phyloP scores from a whole-genome alignment of 306 rosid species.

The Ceratonia siliqua region DNA sequence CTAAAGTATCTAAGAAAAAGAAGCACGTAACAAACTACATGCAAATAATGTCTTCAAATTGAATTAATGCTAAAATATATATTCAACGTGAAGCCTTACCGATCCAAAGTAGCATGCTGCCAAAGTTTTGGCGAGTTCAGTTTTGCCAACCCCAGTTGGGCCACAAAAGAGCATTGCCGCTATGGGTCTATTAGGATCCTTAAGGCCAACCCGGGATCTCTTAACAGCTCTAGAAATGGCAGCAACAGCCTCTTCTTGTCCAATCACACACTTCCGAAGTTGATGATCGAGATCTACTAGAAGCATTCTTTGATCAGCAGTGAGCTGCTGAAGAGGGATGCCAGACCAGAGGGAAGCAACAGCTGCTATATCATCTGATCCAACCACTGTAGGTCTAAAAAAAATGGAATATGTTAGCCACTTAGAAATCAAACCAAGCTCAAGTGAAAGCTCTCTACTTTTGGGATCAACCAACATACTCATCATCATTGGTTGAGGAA shows the following conservation, averaged over 20 bases:
- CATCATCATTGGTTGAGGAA: slow-evolving; percentile 45
- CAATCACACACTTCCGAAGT: slow-evolving; percentile 68
- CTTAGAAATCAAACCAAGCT: slow-evolving; percentile 35
- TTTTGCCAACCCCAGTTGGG: slow-evolving; percentile 90
- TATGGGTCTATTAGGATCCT: slow-evolving; percentile 79
- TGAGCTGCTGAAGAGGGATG: slow-evolving; percentile 76
- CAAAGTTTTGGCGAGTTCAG: slow-evolving; percentile 77
- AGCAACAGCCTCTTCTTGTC: slow-evolving; percentile 82
- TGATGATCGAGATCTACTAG: slow-evolving; percentile 63
- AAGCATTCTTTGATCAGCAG: slow-evolving; percentile 66
- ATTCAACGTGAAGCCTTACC: slow-evolving; percentile 45
- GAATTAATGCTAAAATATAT: slow-evolving; percentile 8
- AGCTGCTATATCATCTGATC: slow-evolving; percentile 68
- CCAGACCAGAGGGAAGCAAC: slow-evolving; percentile 89
- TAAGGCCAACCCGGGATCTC: slow-evolving; percentile 77
- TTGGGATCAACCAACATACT: slow-evolving; percentile 54
- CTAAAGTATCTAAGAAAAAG: no score
- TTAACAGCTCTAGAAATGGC: slow-evolving; percentile 77
- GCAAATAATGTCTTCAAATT: slow-evolving; percentile 9
- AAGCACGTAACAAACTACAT: no score
- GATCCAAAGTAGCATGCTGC: slow-evolving; percentile 84
- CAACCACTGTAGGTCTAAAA: slow-evolving; percentile 61
- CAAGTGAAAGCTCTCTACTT: slow-evolving; percentile 24
- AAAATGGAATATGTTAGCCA: slow-evolving; percentile 30
- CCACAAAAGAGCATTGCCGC: slow-evolving; percentile 83